Percentiles rank a stretch among this genome's conserved stretches.
phyloP scores from a whole-genome alignment of 768 basidiomycete species.

The Asterophora parasitica region DNA sequence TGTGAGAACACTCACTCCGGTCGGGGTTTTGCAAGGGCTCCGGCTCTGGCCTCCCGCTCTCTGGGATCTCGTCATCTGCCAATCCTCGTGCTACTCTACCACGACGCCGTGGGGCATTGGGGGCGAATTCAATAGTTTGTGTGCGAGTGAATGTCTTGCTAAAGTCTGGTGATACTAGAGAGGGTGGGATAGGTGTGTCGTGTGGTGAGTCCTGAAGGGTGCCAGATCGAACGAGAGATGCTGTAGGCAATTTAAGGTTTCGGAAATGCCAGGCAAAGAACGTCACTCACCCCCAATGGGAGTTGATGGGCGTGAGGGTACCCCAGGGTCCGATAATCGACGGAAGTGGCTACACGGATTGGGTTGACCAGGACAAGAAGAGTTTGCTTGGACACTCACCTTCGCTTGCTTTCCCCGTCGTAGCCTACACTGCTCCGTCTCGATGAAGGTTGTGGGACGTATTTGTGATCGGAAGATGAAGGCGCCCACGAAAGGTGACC shows the following conservation, averaged over 20 bases:
- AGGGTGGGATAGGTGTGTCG: constrained; percentile 8
- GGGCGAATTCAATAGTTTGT: constrained; percentile 38
- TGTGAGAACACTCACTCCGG: constrained; percentile 10
- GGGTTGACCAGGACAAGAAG: background rate
- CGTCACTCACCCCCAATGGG: constrained; percentile 27
- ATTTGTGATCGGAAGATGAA: constrained; percentile 2
- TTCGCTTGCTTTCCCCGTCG: constrained; percentile 1
- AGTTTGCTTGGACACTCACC: background rate
- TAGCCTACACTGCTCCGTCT: constrained; percentile 4
- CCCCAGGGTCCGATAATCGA: constrained; percentile 35
- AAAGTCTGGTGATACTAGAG: constrained; percentile 6
- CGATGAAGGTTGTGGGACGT: background rate
- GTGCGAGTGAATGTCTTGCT: constrained; percentile 30
- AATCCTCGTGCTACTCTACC: constrained; percentile 15
- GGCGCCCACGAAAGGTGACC: constrained; percentile 21
- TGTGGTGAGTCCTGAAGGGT: constrained; percentile 25
- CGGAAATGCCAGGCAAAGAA: background rate
- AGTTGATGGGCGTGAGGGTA: constrained; percentile 28
- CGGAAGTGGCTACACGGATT: constrained; percentile 17
- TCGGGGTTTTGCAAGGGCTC: constrained; percentile 10
- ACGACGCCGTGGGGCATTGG: constrained; percentile 25
- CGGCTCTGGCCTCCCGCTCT: constrained; percentile 6
- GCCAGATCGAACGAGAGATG: constrained; percentile 32
- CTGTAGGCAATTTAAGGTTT: constrained; percentile 13
- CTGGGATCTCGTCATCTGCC: constrained; percentile 11